Percentiles rank a stretch among this genome's conserved stretches.
Conservation (phyloP, 129 eudicot genomes). For the Arctium lappa region DNA sequence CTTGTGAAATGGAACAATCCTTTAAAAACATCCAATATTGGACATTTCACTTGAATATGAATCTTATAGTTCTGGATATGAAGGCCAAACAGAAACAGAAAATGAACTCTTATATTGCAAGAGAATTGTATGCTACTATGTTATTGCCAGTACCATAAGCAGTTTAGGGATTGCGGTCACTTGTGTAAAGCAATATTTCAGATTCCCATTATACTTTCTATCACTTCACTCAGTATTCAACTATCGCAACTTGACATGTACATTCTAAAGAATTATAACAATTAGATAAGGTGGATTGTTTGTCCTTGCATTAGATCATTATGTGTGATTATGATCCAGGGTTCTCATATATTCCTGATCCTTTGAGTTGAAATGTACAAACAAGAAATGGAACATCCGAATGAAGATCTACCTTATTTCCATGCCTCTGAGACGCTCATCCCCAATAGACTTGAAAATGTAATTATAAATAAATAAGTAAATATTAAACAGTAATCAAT, state of each 20-base stretch:
- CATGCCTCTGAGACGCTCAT: neutral
- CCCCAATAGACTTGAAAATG: neutral
- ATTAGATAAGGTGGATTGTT: neutral
- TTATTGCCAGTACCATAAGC: neutral
- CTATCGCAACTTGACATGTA: neutral
- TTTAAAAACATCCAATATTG: neutral
- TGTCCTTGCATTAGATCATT: neutral
- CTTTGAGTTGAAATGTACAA: neutral
- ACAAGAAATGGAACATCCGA: neutral
- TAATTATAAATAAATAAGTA: neutral
- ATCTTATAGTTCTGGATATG: neutral
- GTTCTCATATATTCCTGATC: neutral
- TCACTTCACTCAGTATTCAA: neutral
- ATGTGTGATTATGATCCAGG: neutral
- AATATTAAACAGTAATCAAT: neutral
- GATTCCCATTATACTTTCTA: constrained; percentile 3
- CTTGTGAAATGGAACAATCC: neutral
- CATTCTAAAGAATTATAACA: neutral
- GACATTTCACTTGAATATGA: neutral
- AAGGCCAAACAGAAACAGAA: neutral
- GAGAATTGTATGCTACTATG: constrained; percentile 1
- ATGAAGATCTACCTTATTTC: neutral
- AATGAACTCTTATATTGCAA: neutral
- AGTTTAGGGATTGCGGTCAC: constrained; percentile 1
- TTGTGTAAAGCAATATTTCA: constrained; percentile 3